Evolutionary conservation across 768 basidiomycete genomes (phyloP), one percentile per base, ranked within the genome.

Genomic region (Fistulinella prunicolor): DNA sequence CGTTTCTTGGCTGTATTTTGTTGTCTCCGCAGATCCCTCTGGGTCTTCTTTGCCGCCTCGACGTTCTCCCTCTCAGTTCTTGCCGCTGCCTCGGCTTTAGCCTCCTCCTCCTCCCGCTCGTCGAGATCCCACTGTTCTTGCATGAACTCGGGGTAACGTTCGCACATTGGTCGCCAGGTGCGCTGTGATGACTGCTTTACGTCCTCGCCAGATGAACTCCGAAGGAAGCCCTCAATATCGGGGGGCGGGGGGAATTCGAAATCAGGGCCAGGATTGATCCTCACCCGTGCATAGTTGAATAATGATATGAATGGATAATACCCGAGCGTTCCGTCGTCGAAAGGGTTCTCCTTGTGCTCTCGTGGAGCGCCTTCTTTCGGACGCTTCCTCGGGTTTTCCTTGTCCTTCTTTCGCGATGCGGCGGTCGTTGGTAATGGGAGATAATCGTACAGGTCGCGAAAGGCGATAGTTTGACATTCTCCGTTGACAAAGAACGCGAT

Each of bases 241-340:
- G 75, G 68, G 2, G 89, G 89, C 3, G 93, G 94, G 1, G 88
- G 80, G 57, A 77, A 89, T 8, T 80, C 78, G 58, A 94, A 98
- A 51, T 85, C 65, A 0, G 96, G 96, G 1, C 96, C 96, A 16
- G 94, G 82, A 62, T 99, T 97, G 48, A 95, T 75, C 39, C 67
- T 77, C 12, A 94, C 86, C 49, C 82, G 80, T 0, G 91, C 95
- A 50, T 86, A 85, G 59, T 94, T 94, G 73, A 92, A 99, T 30
- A 95, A 74, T 4, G 92, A 95, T 54, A 96, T 81, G 71, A 97
- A 85, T 0, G 95, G 93, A 64, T 93, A 98, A 68, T 99, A 99
- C 1, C 96, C 96, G 6, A 96, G 71, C 17, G 87, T 84, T 17
- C 95, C 96, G 64, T 99, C 96, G 64, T 99, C 94, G 59, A 92